These are phyloP conservation scores for Cordyceps cateniannulata DNA, from an alignment of 2,329 filamentous ascomycete genomes.

Conservation along the genomic window DNA sequence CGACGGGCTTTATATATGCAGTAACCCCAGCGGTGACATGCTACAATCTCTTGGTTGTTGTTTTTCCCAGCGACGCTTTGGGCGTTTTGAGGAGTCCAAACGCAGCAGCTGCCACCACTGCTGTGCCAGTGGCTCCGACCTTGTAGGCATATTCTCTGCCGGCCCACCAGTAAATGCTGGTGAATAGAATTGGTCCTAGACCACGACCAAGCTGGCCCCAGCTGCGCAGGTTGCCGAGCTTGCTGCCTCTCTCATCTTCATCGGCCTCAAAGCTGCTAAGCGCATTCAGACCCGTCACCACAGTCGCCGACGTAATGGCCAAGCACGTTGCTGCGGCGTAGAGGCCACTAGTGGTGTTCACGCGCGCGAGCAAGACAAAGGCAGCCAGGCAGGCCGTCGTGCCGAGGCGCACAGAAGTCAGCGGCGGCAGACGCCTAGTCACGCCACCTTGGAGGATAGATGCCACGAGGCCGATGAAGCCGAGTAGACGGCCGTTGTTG, in stretches of 20 bases:
- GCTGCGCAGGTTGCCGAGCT: slow-evolving; percentile 74
- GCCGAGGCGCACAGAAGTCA: slow-evolving; percentile 73
- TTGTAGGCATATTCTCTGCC: slow-evolving; percentile 80
- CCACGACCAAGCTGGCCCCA: slow-evolving; percentile 85
- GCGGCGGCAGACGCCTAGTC: slow-evolving; percentile 74
- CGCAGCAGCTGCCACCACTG: slow-evolving; percentile 63
- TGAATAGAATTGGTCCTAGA: slow-evolving; percentile 83
- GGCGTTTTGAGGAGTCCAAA: slow-evolving; percentile 68
- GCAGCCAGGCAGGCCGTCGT: slow-evolving; percentile 70
- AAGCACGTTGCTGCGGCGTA: slow-evolving; percentile 79
- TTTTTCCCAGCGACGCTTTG: slow-evolving; percentile 14
- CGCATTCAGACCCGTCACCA: slow-evolving; percentile 89
- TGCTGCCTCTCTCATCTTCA: slow-evolving; percentile 73
- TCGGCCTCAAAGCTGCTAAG: slow-evolving; percentile 84
- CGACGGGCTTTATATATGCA: neutral
- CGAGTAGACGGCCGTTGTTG: slow-evolving; percentile 78
- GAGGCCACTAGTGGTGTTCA: slow-evolving; percentile 61
- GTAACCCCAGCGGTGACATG: too few species aligned
- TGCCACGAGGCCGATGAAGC: slow-evolving; percentile 85
- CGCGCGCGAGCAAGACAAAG: slow-evolving; percentile 70
- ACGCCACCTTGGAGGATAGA: slow-evolving; percentile 91
- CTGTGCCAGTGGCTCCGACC: slow-evolving; percentile 73
- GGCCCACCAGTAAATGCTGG: slow-evolving; percentile 97
- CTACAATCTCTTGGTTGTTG: neutral
- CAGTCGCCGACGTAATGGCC: slow-evolving; percentile 86